Evolutionary conservation across 805 yeast genomes (phyloP).

Genomic region (Groenewaldozyma salmanticensis): DNA sequence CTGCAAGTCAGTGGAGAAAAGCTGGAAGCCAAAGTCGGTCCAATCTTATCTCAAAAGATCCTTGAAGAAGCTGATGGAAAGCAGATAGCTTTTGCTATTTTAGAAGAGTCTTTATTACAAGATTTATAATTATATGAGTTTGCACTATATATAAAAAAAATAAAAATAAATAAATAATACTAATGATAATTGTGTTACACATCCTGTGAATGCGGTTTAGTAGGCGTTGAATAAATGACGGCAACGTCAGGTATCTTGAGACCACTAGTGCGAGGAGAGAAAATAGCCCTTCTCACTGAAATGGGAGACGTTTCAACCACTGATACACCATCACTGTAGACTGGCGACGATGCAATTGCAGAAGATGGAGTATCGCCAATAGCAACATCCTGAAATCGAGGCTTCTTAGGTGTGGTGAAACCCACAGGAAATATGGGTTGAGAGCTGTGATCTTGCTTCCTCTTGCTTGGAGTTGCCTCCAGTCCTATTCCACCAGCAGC

Average conservation of each 20-base stretch:
- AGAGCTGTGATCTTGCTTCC: too few species aligned
- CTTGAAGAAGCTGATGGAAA: slow-evolving; percentile 38
- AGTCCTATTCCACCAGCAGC: background rate
- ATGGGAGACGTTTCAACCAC: background rate
- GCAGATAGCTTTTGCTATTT: slow-evolving; percentile 47
- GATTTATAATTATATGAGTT: background rate
- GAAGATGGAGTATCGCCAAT: background rate
- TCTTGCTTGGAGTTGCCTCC: background rate
- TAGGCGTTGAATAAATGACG: slow-evolving; percentile 1
- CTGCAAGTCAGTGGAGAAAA: slow-evolving; percentile 30
- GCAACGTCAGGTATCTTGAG: too few species aligned
- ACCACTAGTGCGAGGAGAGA: too few species aligned
- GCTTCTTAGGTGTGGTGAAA: background rate
- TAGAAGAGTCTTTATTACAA: slow-evolving; percentile 29
- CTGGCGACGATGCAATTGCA: background rate
- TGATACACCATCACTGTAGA: too few species aligned
- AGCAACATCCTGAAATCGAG: background rate
- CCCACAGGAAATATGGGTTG: background rate
- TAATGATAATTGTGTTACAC: background rate
- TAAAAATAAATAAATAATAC: background rate
- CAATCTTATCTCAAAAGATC: slow-evolving; percentile 41
- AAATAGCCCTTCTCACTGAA: background rate
- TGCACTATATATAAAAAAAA: background rate
- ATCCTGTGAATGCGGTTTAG: background rate
- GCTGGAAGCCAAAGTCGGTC: slow-evolving; percentile 53